A percentile compares a stretch with the other conserved stretches of the same genome.
phyloP scores from a whole-genome alignment of 306 rosid genomes.

The Pyrus communis region DNA sequence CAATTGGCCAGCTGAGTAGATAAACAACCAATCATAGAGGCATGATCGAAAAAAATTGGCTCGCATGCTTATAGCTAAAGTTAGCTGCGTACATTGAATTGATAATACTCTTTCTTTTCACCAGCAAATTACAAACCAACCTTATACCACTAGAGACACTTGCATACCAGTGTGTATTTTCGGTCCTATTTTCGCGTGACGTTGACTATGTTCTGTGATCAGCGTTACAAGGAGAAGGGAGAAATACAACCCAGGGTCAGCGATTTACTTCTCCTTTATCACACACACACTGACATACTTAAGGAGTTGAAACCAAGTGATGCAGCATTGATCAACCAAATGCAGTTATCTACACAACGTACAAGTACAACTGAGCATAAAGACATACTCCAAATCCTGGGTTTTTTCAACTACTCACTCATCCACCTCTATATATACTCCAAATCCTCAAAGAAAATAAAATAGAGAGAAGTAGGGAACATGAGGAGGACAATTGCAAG shows the following conservation, averaged over 20 bases:
- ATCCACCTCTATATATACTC: conserved; percentile 11
- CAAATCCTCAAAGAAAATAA: not conserved
- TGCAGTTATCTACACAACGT: conserved; percentile 26
- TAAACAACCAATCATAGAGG: not conserved
- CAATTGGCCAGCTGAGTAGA: not conserved
- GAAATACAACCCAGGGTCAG: not conserved
- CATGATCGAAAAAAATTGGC: not conserved
- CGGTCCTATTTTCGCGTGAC: too few relatives aligned
- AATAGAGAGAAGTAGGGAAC: not conserved
- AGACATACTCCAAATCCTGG: conserved; percentile 9
- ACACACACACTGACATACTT: not conserved
- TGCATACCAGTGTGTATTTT: not conserved
- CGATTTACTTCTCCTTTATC: not conserved
- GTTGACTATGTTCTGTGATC: not conserved
- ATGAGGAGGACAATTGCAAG: conserved; percentile 37
- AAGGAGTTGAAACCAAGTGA: too few relatives aligned
- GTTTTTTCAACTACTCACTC: not conserved
- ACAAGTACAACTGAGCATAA: conserved; percentile 34
- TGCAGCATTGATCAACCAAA: conserved; percentile 4
- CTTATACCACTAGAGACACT: not conserved
- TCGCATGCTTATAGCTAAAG: not conserved
- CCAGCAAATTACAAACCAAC: not conserved
- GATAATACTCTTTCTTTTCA: not conserved
- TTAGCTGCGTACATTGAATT: not conserved
- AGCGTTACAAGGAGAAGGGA: not conserved